Evolutionary conservation across 768 basidiomycete genomes (phyloP).

Genomic region (Suillus subalutaceus): DNA sequence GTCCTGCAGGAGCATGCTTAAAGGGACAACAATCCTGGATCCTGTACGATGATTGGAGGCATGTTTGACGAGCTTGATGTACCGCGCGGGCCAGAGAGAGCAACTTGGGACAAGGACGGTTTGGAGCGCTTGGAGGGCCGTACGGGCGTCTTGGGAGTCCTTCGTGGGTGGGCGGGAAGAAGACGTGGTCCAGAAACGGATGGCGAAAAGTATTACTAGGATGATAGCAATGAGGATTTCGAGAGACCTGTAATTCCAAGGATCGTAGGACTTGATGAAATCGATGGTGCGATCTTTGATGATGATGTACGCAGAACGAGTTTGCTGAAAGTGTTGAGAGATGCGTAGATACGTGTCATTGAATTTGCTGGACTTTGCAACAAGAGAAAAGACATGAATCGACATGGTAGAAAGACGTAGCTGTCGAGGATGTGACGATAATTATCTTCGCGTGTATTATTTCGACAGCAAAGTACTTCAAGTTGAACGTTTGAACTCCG

Average conservation of each 20-base stretch:
- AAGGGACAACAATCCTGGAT: conserved; percentile 34
- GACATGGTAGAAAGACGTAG: neutral
- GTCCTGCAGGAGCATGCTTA: conserved; percentile 39
- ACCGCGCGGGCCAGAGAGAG: conserved; percentile 46
- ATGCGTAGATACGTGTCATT: neutral
- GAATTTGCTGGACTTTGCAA: neutral
- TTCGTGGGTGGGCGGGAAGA: conserved; percentile 12
- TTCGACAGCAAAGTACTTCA: too few species aligned
- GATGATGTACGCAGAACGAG: neutral
- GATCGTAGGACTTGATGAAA: neutral
- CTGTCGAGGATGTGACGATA: too few species aligned
- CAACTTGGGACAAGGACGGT: conserved; percentile 46
- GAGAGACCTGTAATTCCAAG: neutral
- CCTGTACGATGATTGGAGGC: conserved; percentile 13
- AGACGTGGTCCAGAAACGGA: neutral
- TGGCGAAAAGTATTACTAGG: neutral
- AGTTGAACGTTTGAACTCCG: too few species aligned
- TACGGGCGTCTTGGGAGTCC: conserved; percentile 20
- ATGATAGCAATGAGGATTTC: neutral
- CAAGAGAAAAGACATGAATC: neutral
- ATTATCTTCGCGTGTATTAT: too few species aligned
- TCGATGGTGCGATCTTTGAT: neutral
- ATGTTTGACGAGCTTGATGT: conserved; percentile 34
- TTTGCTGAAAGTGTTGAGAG: neutral
- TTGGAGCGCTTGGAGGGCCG: conserved; percentile 40